A percentile compares a stretch with the other conserved stretches of the same genome.
These are phyloP conservation scores for Cicer cuneatum DNA, from an alignment of 306 rosid species.

Conservation along the genomic window DNA sequence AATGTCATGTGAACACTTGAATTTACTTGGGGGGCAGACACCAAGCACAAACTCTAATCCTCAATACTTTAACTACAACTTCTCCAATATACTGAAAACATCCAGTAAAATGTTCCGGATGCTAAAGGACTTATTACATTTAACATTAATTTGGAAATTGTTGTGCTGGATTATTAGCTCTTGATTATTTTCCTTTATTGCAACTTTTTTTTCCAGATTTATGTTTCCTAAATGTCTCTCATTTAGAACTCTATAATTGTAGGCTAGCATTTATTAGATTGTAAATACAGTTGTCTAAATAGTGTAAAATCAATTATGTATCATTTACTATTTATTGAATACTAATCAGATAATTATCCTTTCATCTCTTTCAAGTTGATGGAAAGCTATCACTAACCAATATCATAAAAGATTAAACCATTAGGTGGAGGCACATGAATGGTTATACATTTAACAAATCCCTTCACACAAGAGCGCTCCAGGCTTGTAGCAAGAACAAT, in stretches of 20 bases:
- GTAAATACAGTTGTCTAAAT: background rate
- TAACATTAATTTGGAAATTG: background rate
- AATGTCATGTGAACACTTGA: conserved; percentile 17
- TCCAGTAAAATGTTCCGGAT: background rate
- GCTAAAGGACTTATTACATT: background rate
- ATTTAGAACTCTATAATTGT: background rate
- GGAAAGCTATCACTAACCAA: conserved; percentile 16
- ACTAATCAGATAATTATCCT: background rate
- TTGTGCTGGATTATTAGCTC: background rate
- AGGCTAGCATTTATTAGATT: background rate
- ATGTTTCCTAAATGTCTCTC: background rate
- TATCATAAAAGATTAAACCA: background rate
- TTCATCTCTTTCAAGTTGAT: conserved; percentile 24
- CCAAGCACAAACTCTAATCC: background rate
- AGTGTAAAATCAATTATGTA: background rate
- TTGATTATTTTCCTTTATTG: background rate
- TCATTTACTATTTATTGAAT: conserved; percentile 3
- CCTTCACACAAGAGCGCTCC: no score
- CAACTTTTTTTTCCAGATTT: background rate
- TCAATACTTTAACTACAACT: background rate
- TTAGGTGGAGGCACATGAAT: background rate
- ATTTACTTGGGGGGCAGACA: background rate
- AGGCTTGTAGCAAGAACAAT: background rate
- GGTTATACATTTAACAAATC: no score
- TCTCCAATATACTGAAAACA: conserved; percentile 6